phyloP scores from a whole-genome alignment of 768 basidiomycete genomes.

The Hydnum rufescens region DNA sequence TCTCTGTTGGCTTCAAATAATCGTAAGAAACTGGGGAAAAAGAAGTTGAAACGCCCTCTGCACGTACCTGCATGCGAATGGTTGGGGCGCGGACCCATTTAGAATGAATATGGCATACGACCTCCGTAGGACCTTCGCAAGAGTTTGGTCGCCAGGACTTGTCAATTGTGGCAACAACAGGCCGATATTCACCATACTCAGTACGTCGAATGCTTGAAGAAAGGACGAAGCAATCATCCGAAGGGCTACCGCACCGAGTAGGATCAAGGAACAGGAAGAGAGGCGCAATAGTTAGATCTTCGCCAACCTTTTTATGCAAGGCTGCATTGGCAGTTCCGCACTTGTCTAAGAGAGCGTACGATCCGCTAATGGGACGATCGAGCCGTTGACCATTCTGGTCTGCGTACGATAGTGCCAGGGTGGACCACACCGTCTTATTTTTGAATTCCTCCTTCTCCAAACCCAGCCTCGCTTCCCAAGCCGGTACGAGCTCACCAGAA shows the following conservation, averaged over 20 bases:
- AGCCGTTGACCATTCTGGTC: conserved; percentile 26
- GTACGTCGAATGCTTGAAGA: conserved; percentile 57
- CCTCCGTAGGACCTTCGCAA: conserved; percentile 23
- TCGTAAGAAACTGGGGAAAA: not conserved
- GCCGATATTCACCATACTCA: conserved; percentile 64
- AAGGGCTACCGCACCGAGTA: conserved; percentile 50
- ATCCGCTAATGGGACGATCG: conserved; percentile 68
- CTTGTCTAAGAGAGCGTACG: conserved; percentile 57
- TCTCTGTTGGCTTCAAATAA: conserved; percentile 29
- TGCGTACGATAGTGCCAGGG: conserved; percentile 41
- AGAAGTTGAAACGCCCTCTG: not conserved
- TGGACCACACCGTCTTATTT: conserved; percentile 45
- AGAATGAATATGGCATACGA: conserved; percentile 39
- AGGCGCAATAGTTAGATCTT: conserved; percentile 25
- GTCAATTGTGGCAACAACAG: conserved; percentile 53
- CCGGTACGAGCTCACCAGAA: conserved; percentile 47
- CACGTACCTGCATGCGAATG: conserved; percentile 36
- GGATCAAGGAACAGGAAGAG: conserved; percentile 65
- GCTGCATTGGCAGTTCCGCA: conserved; percentile 80
- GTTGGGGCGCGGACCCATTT: conserved; percentile 37
- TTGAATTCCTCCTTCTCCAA: conserved; percentile 43
- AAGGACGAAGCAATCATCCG: conserved; percentile 70
- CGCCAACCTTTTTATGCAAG: conserved; percentile 43
- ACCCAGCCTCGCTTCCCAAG: conserved; percentile 73
- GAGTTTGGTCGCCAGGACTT: conserved; percentile 55